Conservation (phyloP, 331 rosid genomes). For the Rhamnella rubrinervis region DNA sequence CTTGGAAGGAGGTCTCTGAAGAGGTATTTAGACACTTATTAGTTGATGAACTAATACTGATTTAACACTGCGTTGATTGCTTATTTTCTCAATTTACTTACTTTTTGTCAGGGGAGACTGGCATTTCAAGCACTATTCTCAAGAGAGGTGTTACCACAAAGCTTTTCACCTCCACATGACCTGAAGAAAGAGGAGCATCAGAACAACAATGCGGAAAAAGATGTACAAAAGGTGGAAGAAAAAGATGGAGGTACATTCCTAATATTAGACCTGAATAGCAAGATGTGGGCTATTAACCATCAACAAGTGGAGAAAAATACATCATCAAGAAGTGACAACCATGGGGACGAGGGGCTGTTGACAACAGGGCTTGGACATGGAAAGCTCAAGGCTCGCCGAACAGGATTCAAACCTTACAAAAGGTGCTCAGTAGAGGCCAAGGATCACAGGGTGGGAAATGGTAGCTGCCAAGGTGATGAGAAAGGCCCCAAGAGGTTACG, state of each 20-base stretch:
- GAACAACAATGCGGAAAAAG: slow-evolving; percentile 30
- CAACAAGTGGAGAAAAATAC: slow-evolving; percentile 30
- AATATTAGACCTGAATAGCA: slow-evolving; percentile 37
- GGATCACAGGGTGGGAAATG: slow-evolving; percentile 50
- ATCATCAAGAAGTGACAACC: slow-evolving; percentile 27
- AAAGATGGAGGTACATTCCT: slow-evolving; percentile 22
- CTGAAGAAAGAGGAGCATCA: slow-evolving; percentile 37
- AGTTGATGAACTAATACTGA: slow-evolving; percentile 1
- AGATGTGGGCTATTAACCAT: slow-evolving; percentile 25
- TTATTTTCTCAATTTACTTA: slow-evolving; percentile 5
- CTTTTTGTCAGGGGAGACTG: slow-evolving; percentile 60
- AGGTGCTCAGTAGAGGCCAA: slow-evolving; percentile 82
- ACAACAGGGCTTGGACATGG: slow-evolving; percentile 71
- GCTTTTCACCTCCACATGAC: slow-evolving; percentile 75
- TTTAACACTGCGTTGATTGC: neutral
- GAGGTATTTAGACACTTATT: slow-evolving; percentile 54
- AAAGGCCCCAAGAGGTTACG: slow-evolving; percentile 70
- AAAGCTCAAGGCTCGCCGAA: slow-evolving; percentile 60
- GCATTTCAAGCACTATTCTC: slow-evolving; percentile 90
- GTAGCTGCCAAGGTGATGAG: slow-evolving; percentile 66
- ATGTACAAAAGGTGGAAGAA: slow-evolving; percentile 27
- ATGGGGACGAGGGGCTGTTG: slow-evolving; percentile 48
- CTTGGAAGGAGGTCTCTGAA: slow-evolving; percentile 96
- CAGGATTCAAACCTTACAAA: slow-evolving; percentile 95
- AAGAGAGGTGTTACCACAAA: slow-evolving; percentile 81